A percentile compares a stretch with the other conserved stretches of the same genome.
Conservation (phyloP, 768 basidiomycete genomes). For the Paxillus involutus region DNA sequence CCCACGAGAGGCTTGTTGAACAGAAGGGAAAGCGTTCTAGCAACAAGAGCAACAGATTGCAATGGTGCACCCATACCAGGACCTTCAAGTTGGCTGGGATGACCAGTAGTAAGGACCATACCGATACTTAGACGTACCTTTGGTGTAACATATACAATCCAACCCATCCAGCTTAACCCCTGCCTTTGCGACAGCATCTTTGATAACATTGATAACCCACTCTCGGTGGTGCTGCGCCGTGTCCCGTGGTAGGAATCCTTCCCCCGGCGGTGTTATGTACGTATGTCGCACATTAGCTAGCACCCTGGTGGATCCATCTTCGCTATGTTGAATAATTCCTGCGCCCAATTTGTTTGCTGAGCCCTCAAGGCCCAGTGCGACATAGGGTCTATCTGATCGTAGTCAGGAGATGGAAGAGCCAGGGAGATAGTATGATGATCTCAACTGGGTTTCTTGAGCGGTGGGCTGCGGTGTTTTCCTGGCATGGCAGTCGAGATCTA, state of each 20-base stretch:
- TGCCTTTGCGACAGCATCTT: constrained; percentile 70
- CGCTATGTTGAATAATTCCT: constrained; percentile 83
- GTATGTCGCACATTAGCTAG: constrained; percentile 95
- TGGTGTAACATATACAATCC: constrained; percentile 96
- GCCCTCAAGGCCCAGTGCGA: constrained; percentile 96
- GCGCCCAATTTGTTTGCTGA: constrained; percentile 98
- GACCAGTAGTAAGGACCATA: background rate
- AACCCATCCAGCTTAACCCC: constrained; percentile 70
- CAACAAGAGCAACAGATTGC: constrained; percentile 92
- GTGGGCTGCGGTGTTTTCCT: constrained; percentile 18
- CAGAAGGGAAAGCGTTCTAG: constrained; percentile 84
- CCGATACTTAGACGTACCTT: constrained; percentile 57
- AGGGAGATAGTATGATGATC: constrained; percentile 15
- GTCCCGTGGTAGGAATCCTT: constrained; percentile 95
- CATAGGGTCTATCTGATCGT: constrained; percentile 56
- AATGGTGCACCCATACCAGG: constrained; percentile 99
- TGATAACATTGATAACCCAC: constrained; percentile 84
- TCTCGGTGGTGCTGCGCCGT: constrained; percentile 95
- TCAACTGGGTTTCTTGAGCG: constrained; percentile 36
- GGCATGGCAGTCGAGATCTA: constrained; percentile 15
- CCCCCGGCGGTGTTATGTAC: constrained; percentile 98
- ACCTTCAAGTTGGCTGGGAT: constrained; percentile 45
- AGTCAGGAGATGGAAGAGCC: constrained; percentile 8
- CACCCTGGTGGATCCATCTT: constrained; percentile 71
- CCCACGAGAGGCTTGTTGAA: constrained; percentile 91